phyloP scores from a whole-genome alignment of 495 filamentous ascomycete genomes.

The Pseudevernia furfuracea region DNA sequence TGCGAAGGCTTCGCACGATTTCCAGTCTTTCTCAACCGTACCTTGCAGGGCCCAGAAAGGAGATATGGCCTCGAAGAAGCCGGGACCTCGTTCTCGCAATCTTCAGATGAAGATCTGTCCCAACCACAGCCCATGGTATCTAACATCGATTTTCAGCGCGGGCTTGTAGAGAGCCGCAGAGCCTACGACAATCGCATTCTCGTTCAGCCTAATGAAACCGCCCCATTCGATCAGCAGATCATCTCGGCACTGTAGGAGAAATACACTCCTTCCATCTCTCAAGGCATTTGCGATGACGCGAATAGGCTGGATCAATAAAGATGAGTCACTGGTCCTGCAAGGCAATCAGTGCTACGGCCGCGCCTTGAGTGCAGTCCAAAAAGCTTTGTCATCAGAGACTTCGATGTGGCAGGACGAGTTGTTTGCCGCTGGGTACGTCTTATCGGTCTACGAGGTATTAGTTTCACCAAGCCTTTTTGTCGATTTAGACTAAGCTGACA shows the following conservation, averaged over 20 bases:
- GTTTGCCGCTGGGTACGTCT: constrained; percentile 10
- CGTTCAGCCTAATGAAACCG: neutral
- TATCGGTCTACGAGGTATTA: constrained; percentile 21
- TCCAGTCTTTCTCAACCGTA: constrained; percentile 20
- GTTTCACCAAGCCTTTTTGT: neutral
- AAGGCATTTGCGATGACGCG: constrained; percentile 22
- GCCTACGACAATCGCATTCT: constrained; percentile 8
- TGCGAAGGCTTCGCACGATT: constrained; percentile 22
- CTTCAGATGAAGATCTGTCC: neutral
- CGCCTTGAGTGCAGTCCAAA: constrained; percentile 12
- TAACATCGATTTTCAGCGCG: neutral
- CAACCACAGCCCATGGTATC: neutral
- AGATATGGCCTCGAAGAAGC: constrained; percentile 21
- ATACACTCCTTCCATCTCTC: constrained; percentile 15
- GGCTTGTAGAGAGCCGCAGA: neutral
- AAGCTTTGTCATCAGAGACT: constrained; percentile 3
- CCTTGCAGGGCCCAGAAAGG: constrained; percentile 8
- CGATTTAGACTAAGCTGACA: neutral
- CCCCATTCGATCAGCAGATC: constrained; percentile 16
- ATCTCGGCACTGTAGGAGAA: constrained; percentile 18
- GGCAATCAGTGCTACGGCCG: constrained; percentile 8
- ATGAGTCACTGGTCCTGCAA: constrained; percentile 10
- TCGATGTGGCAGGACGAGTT: constrained; percentile 13
- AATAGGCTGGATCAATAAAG: constrained; percentile 15
- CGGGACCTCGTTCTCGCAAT: constrained; percentile 1